Conservation (phyloP, 2,329 filamentous ascomycete genomes). For the Emmonsia crescens region DNA sequence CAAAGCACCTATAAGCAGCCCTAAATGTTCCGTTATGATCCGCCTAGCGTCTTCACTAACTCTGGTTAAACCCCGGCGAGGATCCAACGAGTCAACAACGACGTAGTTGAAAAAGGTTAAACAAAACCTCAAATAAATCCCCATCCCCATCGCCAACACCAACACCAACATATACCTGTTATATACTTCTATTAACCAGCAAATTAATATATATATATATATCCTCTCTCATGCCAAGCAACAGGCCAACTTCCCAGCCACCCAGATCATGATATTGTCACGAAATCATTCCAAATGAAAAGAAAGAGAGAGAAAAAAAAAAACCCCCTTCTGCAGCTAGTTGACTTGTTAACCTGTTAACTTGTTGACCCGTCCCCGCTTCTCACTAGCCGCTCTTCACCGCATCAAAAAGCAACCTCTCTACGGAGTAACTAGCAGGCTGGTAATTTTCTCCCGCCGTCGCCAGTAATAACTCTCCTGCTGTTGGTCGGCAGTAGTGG, state of each 20-base stretch:
- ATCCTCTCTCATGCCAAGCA: neutral
- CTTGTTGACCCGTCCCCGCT: neutral
- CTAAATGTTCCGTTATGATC: neutral
- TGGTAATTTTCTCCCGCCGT: neutral
- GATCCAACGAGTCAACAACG: neutral
- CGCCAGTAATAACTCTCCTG: neutral
- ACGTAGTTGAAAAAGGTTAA: neutral
- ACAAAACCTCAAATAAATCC: too few species aligned
- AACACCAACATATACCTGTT: neutral
- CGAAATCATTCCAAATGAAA: neutral
- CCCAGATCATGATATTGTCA: neutral
- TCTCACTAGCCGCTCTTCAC: conserved; percentile 2
- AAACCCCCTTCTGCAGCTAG: neutral
- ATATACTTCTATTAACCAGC: neutral
- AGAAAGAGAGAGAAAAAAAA: neutral
- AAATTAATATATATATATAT: too few species aligned
- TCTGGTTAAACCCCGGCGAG: neutral
- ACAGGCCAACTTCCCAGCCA: neutral
- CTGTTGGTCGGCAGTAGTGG: neutral
- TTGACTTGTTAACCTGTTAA: too few species aligned
- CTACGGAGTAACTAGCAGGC: too few species aligned
- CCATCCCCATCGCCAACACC: neutral
- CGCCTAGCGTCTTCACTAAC: neutral
- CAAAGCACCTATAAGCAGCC: too few species aligned
- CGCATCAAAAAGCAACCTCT: neutral